Evolutionary conservation across 2,329 filamentous ascomycete genomes (phyloP), one percentile per base, ranked within the genome.

Genomic region (Botrytis medusae): DNA sequence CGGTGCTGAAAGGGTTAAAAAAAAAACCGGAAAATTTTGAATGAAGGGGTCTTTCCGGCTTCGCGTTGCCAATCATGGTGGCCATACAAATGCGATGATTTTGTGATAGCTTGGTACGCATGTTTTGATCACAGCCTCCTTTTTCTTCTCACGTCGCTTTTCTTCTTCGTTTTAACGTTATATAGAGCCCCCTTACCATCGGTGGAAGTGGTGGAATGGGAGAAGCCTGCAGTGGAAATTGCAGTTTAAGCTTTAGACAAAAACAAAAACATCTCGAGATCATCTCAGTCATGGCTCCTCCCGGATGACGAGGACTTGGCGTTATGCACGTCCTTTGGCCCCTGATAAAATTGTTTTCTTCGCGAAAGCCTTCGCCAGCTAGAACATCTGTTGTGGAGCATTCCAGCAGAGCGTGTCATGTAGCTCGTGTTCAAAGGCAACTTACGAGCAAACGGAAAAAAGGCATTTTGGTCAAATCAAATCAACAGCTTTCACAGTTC

Each of bases 51-150:
- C 48, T 57, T 29, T 29, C 25, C 25, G 48, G 57, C 48, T 29
- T 57, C 48, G 65, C 54, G 61, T 40, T 63, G 46, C 46, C 64
- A 68, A 68, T 57, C 48, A 68, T 42, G 64, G 14, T 42, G 20
- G 25, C 32, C 64, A 68, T 57, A 37, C 65, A 29, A 32, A 25
- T 32, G 25, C 29, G 32, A 25, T 42, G 64, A 29, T 68, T 54
- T 68, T 14, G 64, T 68, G 64, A 40, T n/a, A 54, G 34, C 34
- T 42, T 40, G 7, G 8, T 32, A 68, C 65, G 65, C 37, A 25
- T 51, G 46, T 25, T 57, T 69, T 69, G 65, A 25, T 69, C 65
- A 69, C 48, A 42, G 44, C 48, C 34, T 51, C 48, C 10, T 32
- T 68, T 68, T 57, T 18, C 51, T 54, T 54, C 32, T 34, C 25